Evolutionary conservation across 768 basidiomycete species (phyloP).

Genomic region (Mycena latifolia): DNA sequence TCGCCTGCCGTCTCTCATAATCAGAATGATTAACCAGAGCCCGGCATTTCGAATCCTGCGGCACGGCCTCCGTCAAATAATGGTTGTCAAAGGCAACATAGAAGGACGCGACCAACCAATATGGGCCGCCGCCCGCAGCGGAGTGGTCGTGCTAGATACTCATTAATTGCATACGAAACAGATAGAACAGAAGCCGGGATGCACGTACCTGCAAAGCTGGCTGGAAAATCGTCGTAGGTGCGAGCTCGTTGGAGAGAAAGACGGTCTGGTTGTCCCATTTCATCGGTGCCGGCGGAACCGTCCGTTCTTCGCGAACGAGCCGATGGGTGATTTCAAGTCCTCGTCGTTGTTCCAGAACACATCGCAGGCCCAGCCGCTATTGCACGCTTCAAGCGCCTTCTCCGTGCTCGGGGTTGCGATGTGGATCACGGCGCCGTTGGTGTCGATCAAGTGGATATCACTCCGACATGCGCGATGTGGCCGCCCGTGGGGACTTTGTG

Average conservation of each 20-base stretch:
- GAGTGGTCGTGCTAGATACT: constrained; percentile 6
- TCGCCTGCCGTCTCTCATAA: too few species aligned
- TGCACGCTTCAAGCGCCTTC: not conserved
- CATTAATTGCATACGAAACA: not conserved
- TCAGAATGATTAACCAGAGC: too few species aligned
- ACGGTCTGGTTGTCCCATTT: constrained; percentile 7
- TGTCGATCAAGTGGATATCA: constrained; percentile 29
- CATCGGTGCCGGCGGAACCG: constrained; percentile 19
- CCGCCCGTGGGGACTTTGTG: constrained; percentile 36
- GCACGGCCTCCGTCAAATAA: too few species aligned
- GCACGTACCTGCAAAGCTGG: constrained; percentile 26
- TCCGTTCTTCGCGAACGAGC: constrained; percentile 20
- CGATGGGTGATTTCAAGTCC: not conserved
- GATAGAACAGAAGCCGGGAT: too few species aligned
- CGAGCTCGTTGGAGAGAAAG: constrained; percentile 28
- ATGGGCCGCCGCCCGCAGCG: constrained; percentile 14
- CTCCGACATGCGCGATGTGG: constrained; percentile 34
- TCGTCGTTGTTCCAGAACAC: not conserved
- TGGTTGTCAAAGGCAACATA: too few species aligned
- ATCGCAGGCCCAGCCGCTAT: constrained; percentile 6
- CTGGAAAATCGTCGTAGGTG: constrained; percentile 17
- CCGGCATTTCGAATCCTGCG: too few species aligned
- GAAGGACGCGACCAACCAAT: not conserved
- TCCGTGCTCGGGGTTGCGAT: constrained; percentile 1
- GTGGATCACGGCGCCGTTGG: constrained; percentile 10